Base-by-base conservation (phyloP, 108 stramenopile species). In the Epipyxis sp. region DNA sequence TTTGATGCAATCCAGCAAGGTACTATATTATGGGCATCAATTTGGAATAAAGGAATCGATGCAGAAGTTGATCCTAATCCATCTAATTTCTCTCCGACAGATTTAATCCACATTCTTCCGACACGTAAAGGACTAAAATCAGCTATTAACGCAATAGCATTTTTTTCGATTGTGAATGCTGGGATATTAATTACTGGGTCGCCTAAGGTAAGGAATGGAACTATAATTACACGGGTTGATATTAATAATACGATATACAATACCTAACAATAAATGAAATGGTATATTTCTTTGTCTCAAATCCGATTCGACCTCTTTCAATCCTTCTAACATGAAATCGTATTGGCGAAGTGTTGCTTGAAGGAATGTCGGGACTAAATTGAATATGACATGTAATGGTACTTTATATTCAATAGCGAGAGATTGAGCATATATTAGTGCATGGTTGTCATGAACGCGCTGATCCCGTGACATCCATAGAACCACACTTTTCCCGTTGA, bases 381-480 rank as follows among this genome's bases (percentile, higher is more conserved):
- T 78, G 76, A 91, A 92, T n/a, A 92, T 82, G 13, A 97, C 94
- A 10, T 83, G 74, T 37, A 97, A 76, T 0, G 94, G 90, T 40
- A 90, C 67, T 1, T 84, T 40, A 1, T 77, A 44, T 41, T 78
- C 77, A 29, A 83, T 62, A 0, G 96, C 96, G 10, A 91, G 44
- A 69, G 82, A 78, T 35, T 82, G 65, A 20, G 97, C 96, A 50
- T 88, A 89, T 0, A 95, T 84, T 50, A 99, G 78, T 0, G 97
- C 97, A 91, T 92, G 96, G 84, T 99, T 99, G 82, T 99, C 97
- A 1, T 83, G 82, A 0, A 90, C 89, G 1, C 98, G 91, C 79
- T 97, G 85, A 77, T 99, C 98, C 0, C 98, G 86, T 45, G 81
- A 83, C 98, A 99, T 99, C 98, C 98, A 99, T 82, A 96, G 97